Percentiles rank a stretch among this genome's conserved stretches.
Conservation (phyloP, 768 basidiomycete genomes). For the Multifurca ochricompacta region DNA sequence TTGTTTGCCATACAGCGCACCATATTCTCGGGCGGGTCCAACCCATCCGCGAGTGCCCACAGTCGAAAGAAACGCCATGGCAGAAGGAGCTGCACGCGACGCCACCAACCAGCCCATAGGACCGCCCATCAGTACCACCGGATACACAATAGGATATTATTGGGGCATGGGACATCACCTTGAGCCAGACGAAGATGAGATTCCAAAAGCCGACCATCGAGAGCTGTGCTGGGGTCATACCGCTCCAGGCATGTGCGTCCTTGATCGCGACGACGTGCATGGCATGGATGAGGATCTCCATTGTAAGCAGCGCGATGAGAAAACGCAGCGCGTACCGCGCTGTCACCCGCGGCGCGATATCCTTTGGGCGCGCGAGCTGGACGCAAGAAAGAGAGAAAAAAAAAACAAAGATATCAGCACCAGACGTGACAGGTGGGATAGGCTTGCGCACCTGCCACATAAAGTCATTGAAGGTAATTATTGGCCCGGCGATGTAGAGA, state of each 20-base stretch:
- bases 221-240: slow-evolving; percentile 69
- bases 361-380: slow-evolving; percentile 55
- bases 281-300: slow-evolving; percentile 87
- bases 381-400: background rate
- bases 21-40: slow-evolving; percentile 98
- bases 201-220: slow-evolving; percentile 98
- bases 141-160: background rate
- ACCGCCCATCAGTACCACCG: background rate
- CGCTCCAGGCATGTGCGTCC: slow-evolving; percentile 74
- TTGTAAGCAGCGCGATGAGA: slow-evolving; percentile 59
- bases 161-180: too few relatives aligned
- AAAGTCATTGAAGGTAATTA: slow-evolving; percentile 94
- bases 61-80: slow-evolving; percentile 97
- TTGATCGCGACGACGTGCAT: slow-evolving; percentile 99
- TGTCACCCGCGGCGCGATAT: slow-evolving; percentile 34
- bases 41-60: slow-evolving; percentile 81
- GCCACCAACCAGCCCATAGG: background rate
- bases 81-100: slow-evolving; percentile 61
- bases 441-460: slow-evolving; percentile 66
- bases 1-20: slow-evolving; percentile 98
- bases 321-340: slow-evolving; percentile 66
- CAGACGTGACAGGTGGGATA: background rate
- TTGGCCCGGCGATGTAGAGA: slow-evolving; percentile 92
- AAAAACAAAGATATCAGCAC: background rate
- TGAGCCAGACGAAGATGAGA: slow-evolving; percentile 91